A percentile compares a stretch with the other conserved stretches of the same genome.
phyloP scores from a whole-genome alignment of 768 basidiomycete species.

The Tephrocybe sp. region DNA sequence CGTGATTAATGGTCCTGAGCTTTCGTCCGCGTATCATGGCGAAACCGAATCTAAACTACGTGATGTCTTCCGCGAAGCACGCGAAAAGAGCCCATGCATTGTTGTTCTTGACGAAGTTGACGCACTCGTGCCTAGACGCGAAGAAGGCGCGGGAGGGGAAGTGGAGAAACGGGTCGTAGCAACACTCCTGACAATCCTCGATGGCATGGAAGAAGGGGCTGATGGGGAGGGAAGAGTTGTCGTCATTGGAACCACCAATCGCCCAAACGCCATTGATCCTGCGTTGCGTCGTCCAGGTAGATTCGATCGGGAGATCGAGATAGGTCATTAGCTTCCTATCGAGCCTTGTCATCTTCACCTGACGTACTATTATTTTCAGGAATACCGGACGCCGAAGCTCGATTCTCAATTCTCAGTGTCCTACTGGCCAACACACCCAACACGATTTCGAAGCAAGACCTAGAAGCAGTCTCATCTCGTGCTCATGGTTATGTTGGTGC shows the following conservation, averaged over 20 bases:
- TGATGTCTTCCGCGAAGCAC: constrained; percentile 86
- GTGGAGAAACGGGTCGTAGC: constrained; percentile 97
- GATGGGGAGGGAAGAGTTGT: constrained; percentile 67
- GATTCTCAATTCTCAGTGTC: constrained; percentile 85
- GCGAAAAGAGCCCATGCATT: constrained; percentile 82
- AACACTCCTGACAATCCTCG: constrained; percentile 90
- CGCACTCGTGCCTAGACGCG: constrained; percentile 87
- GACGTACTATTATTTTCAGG: constrained; percentile 43
- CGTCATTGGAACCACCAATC: constrained; percentile 94
- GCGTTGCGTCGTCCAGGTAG: constrained; percentile 86
- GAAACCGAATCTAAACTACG: constrained; percentile 93
- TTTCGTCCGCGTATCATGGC: constrained; percentile 94
- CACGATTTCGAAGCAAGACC: constrained; percentile 54
- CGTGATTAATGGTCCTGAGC: constrained; percentile 92
- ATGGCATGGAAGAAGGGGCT: constrained; percentile 69
- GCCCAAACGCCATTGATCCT: constrained; percentile 94
- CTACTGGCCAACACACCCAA: constrained; percentile 82
- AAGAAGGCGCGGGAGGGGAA: constrained; percentile 89
- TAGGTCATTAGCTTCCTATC: constrained; percentile 48
- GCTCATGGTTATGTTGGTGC: constrained; percentile 98
- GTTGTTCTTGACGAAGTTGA: constrained; percentile 96
- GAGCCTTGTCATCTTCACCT: neutral
- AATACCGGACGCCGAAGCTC: constrained; percentile 84
- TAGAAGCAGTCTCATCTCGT: constrained; percentile 65
- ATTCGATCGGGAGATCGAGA: constrained; percentile 95